Percentiles rank a stretch among this genome's conserved stretches.
These are phyloP conservation scores for Scleroderma citrinum DNA, from an alignment of 768 basidiomycete genomes.

Conservation along the genomic window DNA sequence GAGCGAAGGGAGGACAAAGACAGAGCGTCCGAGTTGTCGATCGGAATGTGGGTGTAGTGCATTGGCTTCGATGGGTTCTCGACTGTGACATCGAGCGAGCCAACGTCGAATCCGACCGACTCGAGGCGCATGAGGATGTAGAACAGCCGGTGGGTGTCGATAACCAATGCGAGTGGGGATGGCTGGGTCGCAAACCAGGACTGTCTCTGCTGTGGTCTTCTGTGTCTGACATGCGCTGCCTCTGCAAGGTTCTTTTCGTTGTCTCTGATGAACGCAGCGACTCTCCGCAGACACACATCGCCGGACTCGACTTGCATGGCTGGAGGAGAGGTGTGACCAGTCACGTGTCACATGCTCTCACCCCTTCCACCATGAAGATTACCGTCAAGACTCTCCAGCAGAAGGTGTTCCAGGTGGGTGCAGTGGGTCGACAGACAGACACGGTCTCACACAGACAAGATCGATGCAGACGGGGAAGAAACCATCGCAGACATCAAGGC, in stretches of 20 bases:
- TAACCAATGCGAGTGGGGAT: slow-evolving; percentile 56
- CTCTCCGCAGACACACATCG: slow-evolving; percentile 68
- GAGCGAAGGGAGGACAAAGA: slow-evolving; percentile 73
- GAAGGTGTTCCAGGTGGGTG: slow-evolving; percentile 76
- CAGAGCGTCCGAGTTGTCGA: slow-evolving; percentile 66
- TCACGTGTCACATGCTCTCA: slow-evolving; percentile 9
- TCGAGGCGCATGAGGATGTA: slow-evolving; percentile 86
- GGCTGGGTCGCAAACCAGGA: slow-evolving; percentile 22
- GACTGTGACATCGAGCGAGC: slow-evolving; percentile 72
- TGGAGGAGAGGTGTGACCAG: slow-evolving; percentile 1
- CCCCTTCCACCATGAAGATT: slow-evolving; percentile 61
- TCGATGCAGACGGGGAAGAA: slow-evolving; percentile 72
- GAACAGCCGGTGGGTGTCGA: slow-evolving; percentile 81
- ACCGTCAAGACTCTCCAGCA: slow-evolving; percentile 94
- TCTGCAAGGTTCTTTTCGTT: slow-evolving; percentile 73
- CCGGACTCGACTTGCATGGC: slow-evolving; percentile 54
- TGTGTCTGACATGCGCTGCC: slow-evolving; percentile 46
- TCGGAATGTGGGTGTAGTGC: slow-evolving; percentile 56
- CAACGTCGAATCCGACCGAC: slow-evolving; percentile 69
- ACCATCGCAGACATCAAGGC: slow-evolving; percentile 75
- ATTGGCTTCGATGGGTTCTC: slow-evolving; percentile 71
- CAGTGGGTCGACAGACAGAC: too few relatives aligned
- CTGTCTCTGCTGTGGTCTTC: slow-evolving; percentile 33
- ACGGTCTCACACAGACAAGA: slow-evolving; percentile 30
- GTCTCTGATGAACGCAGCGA: slow-evolving; percentile 63